Conservation (phyloP, 1,284 basidiomycete genomes). For the Leccinum colubrinum region DNA sequence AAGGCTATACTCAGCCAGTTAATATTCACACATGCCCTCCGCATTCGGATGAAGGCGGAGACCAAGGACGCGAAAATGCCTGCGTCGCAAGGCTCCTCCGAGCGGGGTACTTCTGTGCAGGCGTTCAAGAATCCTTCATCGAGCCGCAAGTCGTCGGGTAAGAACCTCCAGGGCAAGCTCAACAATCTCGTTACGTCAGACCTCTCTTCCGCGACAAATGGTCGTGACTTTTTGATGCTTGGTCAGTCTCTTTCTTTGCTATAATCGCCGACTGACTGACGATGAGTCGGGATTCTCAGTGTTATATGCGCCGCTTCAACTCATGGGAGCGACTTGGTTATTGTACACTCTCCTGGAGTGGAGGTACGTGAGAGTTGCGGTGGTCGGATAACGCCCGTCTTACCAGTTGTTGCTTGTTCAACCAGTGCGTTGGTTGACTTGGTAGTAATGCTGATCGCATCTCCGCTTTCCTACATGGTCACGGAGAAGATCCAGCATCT, state of each 20-base stretch:
- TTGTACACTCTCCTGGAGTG: background rate
- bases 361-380: background rate
- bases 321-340: background rate
- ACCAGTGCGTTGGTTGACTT: background rate
- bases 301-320: background rate
- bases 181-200: constrained; percentile 1
- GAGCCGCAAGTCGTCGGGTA: background rate
- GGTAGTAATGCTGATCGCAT: background rate
- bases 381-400: background rate
- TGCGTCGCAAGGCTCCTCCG: background rate
- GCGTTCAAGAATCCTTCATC: background rate
- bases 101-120: background rate
- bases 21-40: background rate
- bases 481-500: background rate
- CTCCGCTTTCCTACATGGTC: background rate
- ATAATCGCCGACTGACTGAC: background rate
- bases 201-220: background rate
- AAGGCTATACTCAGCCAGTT: background rate
- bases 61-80: background rate
- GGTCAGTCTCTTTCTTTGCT: background rate
- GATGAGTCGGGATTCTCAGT: background rate
- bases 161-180: background rate
- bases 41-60: background rate
- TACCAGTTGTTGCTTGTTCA: background rate
- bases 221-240: constrained; percentile 1